Evolutionary conservation across 2,329 filamentous ascomycete species (phyloP), one percentile per base, ranked within the genome.

Genomic region (Penicillium fuscoglaucum): DNA sequence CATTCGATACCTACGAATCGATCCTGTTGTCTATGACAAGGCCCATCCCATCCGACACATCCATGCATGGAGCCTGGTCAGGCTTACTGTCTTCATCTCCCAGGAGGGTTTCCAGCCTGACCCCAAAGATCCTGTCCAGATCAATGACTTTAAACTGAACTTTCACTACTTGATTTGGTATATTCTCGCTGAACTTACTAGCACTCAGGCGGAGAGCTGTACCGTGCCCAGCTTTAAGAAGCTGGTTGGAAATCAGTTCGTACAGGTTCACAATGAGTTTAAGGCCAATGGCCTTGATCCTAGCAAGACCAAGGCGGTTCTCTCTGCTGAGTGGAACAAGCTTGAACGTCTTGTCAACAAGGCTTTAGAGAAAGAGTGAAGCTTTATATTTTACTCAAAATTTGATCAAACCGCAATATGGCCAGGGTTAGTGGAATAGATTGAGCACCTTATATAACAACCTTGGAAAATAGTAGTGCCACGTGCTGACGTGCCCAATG

Each of bases 31-130:
- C 3, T 84, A 82, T 58, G 76, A 78, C 8, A 70, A 79, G 39
- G 63, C 74, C 52, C 83, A 87, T 66, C 84, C 84, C 0, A 74
- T 85, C 8, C 79, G 84, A 0, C 78, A 85, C 3, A 73, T 84
- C 5, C 83, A 77, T 63, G 68, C 67, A 8, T 76, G 71, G 69
- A 61, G 68, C 13, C 58, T 78, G 12, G 72, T 69, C 0, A 72
- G 69, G 45, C 52, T 72, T 29, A 71, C 64, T 3, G 70, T 71
- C 13, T 65, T 65, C 40, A 52, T 71, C 15, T 71, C 68, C 1
- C 68, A 70, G 49, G 55, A 57, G n/a, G 64, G 64, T 7, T 61
- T 63, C 24, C 61, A 67, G 46, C 57, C 59, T n/a, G 55, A 61
- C 17, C 43, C 52, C 6, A 51, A 58, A 9, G 65, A 69, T 48